A percentile compares a stretch with the other conserved stretches of the same genome.
These are phyloP conservation scores for bread wheat (Triticum aestivum) DNA, from an alignment of 176 grass and related monocot species.

Conservation along the genomic window DNA sequence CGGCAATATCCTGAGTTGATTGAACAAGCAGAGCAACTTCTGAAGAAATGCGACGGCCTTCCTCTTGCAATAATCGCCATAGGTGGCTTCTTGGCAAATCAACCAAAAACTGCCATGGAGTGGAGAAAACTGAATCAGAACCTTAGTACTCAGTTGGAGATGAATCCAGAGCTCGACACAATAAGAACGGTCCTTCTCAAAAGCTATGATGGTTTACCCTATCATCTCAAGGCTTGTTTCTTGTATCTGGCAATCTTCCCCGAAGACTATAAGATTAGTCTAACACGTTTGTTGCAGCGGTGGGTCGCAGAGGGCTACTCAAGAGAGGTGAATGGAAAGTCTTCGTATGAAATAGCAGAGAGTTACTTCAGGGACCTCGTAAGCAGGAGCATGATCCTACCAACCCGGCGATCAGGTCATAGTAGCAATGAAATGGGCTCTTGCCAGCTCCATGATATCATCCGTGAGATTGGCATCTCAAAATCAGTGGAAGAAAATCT, in stretches of 20 bases:
- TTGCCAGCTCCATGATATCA: background rate
- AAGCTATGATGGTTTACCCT: background rate
- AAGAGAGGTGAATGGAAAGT: background rate
- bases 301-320: background rate
- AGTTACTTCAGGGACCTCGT: background rate
- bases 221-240: background rate
- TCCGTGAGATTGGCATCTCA: background rate
- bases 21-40: background rate
- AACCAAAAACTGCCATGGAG: background rate
- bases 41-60: background rate
- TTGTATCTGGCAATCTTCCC: background rate
- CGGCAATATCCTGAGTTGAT: background rate
- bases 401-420: background rate
- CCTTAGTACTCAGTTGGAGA: background rate
- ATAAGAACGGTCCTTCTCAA: background rate
- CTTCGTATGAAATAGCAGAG: background rate
- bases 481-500: background rate
- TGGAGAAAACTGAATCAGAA: background rate
- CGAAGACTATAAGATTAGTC: background rate
- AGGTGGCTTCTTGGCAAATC: background rate
- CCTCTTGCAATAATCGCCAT: background rate
- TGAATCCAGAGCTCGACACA: background rate
- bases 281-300: background rate
- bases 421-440: background rate
- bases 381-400: slow-evolving; percentile 1